phyloP scores from a whole-genome alignment of 352 stramenopile species.

The Phytophthora palmivora region DNA sequence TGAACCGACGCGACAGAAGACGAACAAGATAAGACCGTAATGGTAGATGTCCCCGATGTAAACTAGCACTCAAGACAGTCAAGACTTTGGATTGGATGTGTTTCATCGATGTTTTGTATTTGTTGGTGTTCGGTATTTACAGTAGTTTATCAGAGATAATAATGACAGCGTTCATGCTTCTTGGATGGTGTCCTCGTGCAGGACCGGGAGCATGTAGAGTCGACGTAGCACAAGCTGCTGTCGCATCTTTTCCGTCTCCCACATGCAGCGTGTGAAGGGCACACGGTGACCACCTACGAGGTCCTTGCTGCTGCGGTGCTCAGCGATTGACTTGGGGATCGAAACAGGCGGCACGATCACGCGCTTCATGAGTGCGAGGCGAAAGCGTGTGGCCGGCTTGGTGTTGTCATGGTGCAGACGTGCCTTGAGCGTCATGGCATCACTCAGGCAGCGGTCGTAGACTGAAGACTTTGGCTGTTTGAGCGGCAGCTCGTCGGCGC shows the following conservation, averaged over 20 bases:
- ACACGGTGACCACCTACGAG: conserved; percentile 66
- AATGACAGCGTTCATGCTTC: conserved; percentile 16
- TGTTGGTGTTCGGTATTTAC: conserved; percentile 27
- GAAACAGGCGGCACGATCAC: conserved; percentile 60
- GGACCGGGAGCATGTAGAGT: conserved; percentile 33
- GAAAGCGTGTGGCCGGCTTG: conserved; percentile 51
- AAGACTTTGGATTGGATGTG: conserved; percentile 7
- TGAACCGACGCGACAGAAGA: conserved; percentile 13
- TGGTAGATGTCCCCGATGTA: no score
- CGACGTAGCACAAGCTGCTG: conserved; percentile 38
- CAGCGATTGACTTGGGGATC: conserved; percentile 58
- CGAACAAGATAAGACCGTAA: no score
- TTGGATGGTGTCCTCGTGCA: conserved; percentile 24
- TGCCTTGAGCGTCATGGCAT: conserved; percentile 41
- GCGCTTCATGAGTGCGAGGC: conserved; percentile 67
- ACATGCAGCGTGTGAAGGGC: conserved; percentile 72
- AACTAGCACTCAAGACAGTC: no score
- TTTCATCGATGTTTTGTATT: conserved; percentile 25
- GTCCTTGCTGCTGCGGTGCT: conserved; percentile 43
- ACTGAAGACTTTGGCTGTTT: conserved; percentile 19
- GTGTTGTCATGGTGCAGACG: conserved; percentile 27
- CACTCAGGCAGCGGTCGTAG: conserved; percentile 34
- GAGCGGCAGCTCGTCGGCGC: conserved; percentile 15
- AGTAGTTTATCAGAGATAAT: conserved; percentile 25
- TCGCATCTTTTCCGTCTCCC: conserved; percentile 67